Base-by-base conservation (phyloP, 2,329 filamentous ascomycete genomes). In the Phaeosphaeria sp. region DNA sequence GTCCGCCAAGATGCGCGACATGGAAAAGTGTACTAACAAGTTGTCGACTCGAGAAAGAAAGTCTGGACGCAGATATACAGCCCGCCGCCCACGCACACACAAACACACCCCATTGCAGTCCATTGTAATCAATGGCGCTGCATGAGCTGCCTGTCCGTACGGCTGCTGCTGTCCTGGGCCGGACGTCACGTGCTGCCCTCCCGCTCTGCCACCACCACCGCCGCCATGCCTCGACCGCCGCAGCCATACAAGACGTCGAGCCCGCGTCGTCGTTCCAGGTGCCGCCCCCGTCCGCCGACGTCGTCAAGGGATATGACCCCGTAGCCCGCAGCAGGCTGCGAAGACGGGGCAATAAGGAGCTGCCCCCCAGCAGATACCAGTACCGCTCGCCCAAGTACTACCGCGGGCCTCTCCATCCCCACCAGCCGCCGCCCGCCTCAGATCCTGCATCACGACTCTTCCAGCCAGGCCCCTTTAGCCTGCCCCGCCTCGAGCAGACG, bases 331-430 rank as follows among this genome's bases (percentile, higher is more conserved):
- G 82, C 36, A 74, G 76, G 52, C 72, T 74, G 54, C 72, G 84
- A 53, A 69, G 77, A 53, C 72, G 72, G 46, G 76, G 83, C 39
- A 75, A 74, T 50, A 75, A 70, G 54, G 68, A 77, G 57, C 68
- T 82, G 33, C 85, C 85, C 9, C 76, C 80, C 13, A 84, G 83
- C 82, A 84, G 94, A 84, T 99, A 98, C 81, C 91, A 96, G 79
- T 98, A 90, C 79, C 92, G 93, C 64, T 90, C 94, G 50, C 95
- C 95, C 63, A 95, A 94, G 81, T 99, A 93, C 85, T 89, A 97
- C 78, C 91, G 94, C 72, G 95, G 95, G 55, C 93, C 93, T 63
- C 84, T 98, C 22, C 93, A 98, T 76, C 95, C 95, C 50, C 88
- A 97, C 72, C 92, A 97, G 81, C 91, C 92, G 58, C 94, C 92